Evolutionary conservation across 2,329 filamentous ascomycete species (phyloP), one percentile per base, ranked within the genome.

Genomic region (Aspergillus oerlinghausenensis): DNA sequence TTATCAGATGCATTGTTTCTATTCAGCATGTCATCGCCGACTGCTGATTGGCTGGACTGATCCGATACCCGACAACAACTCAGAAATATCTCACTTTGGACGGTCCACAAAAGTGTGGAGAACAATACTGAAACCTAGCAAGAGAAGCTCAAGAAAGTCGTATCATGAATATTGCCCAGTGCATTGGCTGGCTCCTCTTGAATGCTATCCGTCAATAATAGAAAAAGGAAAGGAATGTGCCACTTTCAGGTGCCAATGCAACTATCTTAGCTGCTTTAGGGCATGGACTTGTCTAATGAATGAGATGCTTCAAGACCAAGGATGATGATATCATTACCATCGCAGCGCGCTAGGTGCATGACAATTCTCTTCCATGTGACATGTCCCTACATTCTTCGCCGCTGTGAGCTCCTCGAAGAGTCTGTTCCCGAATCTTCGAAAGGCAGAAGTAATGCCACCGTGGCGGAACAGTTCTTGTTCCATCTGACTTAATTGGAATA

Each of bases 371-470:
- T 47, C 21, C 6, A 3, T 25, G 5, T 23, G 23, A 2, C 21
- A 7, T 26, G 19, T 3, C 6, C 43, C 3, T 11, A 17, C 23
- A 25, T 26, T 53, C n/a, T 58, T 65, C 6, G 52, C 52, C 21
- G 52, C 8, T 11, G 49, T 59, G 51, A 71, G 64, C 10, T 49
- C 63, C 49, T 69, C 64, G 32, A 73, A 74, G 11, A 75, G 50
- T 11, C 58, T 61, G 32, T 72, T 75, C 2, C 73, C 73, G 62
- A 74, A 76, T 42, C 69, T 70, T 10, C 65, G 63, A 60, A 75
- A 79, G 1, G 75, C 75, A n/a, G 70, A 68, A 1, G 69, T 67
- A 47, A 78, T 70, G 2, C 75, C 75, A 0, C 75, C 74, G 19
- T 70, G 57, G 25, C 71, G 64, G 42, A 70, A 71, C 6, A 79